Base-by-base conservation (phyloP, 1,284 basidiomycete genomes). In the Peniophora sp. region DNA sequence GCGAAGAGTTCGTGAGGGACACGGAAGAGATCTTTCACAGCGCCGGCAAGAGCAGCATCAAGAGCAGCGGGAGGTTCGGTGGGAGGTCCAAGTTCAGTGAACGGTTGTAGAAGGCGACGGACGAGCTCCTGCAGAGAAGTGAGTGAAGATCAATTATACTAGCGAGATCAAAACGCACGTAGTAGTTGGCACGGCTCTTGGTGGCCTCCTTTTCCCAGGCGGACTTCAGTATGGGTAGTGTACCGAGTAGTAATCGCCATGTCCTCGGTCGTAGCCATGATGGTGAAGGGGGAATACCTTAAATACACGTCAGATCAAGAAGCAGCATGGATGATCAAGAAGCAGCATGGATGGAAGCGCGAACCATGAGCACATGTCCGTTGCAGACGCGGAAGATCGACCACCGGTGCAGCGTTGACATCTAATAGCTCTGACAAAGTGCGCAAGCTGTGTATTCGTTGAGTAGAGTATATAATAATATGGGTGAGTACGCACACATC, bases 181-280 rank as follows among this genome's bases (percentile, higher is more conserved):
- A 88, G 60, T 89, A 89, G 55, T 72, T 77, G 25, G 81, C 78
- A 47, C 85, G 69, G 58, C 85, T 83, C 55, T 79, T 81, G 47
- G 62, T 62, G 44, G 73, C 69, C 55, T 85, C 81, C 35, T 62
- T 65, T n/a, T 66, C 63, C 86, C 85, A 87, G 8, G 69, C 66
- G 2, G 72, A 59, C 63, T 85, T 87, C 50, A 74, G 61, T 1
- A 67, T 59, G 0, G 85, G 79, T 34, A 86, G 69, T 3, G 76
- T 75, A 17, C 83, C 81, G 47, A 88, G 70, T 45, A 87, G 67
- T 32, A 89, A 58, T 85, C 79, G 84, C 85, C 85, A 89, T 57
- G 85, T 71, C 48, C 83, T 73, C 27, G 85, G 82, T 47, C 85
- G 75, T 52, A 88, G 68, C 83, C 85, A 89, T 14, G 73, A 65